Evolutionary conservation across 331 rosid species (phyloP).

Genomic region (Rhamnella rubrinervis): DNA sequence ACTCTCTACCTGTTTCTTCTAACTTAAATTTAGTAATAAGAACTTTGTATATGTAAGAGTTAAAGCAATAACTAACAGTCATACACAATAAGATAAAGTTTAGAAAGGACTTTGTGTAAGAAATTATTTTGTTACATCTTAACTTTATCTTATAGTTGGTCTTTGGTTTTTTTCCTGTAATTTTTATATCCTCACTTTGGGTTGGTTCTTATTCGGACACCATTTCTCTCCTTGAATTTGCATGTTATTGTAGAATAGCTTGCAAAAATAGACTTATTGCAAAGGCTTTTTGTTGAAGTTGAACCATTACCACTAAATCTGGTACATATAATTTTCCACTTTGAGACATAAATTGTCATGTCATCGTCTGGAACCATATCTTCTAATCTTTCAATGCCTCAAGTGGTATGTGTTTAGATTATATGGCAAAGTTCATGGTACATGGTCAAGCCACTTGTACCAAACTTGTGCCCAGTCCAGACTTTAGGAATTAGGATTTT

Average conservation of each 20-base stretch:
- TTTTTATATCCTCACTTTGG: slow-evolving; percentile 12
- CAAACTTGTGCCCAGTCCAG: too few relatives aligned
- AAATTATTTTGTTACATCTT: too few relatives aligned
- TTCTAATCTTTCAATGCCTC: not conserved
- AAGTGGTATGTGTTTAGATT: too few relatives aligned
- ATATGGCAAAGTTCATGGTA: too few relatives aligned
- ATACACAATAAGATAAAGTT: too few relatives aligned
- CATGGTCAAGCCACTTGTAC: too few relatives aligned
- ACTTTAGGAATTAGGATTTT: too few relatives aligned
- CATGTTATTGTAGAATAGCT: slow-evolving; percentile 65
- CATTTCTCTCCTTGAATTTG: slow-evolving; percentile 79
- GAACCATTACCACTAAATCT: slow-evolving; percentile 63
- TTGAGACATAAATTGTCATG: slow-evolving; percentile 2
- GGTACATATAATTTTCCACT: slow-evolving; percentile 49
- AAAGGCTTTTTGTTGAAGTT: slow-evolving; percentile 76
- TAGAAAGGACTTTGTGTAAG: too few relatives aligned
- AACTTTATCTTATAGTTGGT: slow-evolving; percentile 13
- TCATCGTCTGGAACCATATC: not conserved
- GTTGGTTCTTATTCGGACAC: slow-evolving; percentile 47
- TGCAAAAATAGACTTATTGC: slow-evolving; percentile 54
- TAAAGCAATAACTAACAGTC: too few relatives aligned
- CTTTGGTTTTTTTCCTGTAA: slow-evolving; percentile 5
- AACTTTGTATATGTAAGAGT: too few relatives aligned
- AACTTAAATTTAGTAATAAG: too few relatives aligned
- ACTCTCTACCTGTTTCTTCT: too few relatives aligned